Evolutionary conservation across 768 basidiomycete species (phyloP), one percentile per base, ranked within the genome.

Genomic region (Amylocystis lapponica): DNA sequence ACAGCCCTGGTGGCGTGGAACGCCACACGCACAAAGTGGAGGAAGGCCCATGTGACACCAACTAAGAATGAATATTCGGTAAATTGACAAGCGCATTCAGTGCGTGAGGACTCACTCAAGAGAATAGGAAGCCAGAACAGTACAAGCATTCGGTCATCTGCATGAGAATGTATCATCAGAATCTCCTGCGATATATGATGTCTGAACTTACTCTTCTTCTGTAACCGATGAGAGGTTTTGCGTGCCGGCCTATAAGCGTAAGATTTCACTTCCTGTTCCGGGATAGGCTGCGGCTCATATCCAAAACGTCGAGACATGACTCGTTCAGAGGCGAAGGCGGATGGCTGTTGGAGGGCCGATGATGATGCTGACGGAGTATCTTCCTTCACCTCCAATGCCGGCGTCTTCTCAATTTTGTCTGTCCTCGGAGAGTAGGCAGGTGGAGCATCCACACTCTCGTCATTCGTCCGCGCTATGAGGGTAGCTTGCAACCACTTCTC

Each of bases 61-160:
- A 66, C 61, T 63, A 32, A 3, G 25, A 8, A 38, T 23, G 13
- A 11, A 22, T 4, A 4, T 10, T 8, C 19, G 41, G 29, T 17
- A 45, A 41, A 41, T 2, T 48, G 32, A 9, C 30, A 51, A 6
- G 20, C 4, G 2, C 6, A 30, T 22, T 9, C 4, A 38, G n/a
- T 1, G 17, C 2, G 20, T 1, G 23, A 32, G 20, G 9, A 79
- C 86, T 68, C 54, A 91, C 87, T 63, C 46, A 90, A 62, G 8
- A 92, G 69, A 55, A 91, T 86, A 14, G 88, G 88, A 53, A 92
- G 70, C 88, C 88, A 92, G 69, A 92, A 92, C 31, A 84, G 58
- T 27, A 87, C 56, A 35, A 92, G 75, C 88, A 92, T 92, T 31
- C 79, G 81, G 59, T 92, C 88, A 64, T 83, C 86, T 89, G 54